Evolutionary conservation across 164 flowering plant genomes (phyloP), one percentile per base, ranked within the genome.

Genomic region (Echeveria elegans): DNA sequence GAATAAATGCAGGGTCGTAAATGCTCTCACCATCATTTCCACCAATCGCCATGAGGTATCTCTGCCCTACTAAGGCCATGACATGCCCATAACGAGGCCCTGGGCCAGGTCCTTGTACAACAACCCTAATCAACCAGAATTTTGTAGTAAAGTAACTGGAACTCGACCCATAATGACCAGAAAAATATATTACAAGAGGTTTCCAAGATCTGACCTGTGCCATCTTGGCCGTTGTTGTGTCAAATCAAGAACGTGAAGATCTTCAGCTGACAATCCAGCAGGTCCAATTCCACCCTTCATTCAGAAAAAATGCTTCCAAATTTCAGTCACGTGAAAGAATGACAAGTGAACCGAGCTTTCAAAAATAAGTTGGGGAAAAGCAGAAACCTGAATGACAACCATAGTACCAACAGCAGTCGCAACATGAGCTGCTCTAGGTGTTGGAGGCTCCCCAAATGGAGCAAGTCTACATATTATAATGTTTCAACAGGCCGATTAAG

Each of bases 51-150:
- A 95, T 84, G 47, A 95, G 90, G 83, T 92, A 95, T 72, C 99
- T 80, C 80, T 95, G 97, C 56, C 99, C 99, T 56, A 95, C 99
- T 78, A 95, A 76, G 72, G 97, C 99, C 99, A 95, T 95, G 30
- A 90, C 99, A 80, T 95, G 99, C 67, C 99, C 99, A 81, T 95
- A 95, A 63, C 99, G 94, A 53, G 99, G 97, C 69, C 99, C 99
- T 45, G 99, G 99, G 16, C 99, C 97, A 70, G 97, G 97, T 67
- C 99, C 97, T 82, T 92, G 99, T 58, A 92, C 97, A 70, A 87
- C 97, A 65, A 95, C 97, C 82, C 97, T 95, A 71, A 67, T 66
- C 24, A 67, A 69, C n/a, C 32, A 12, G 47, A 68, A 63, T 2
- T 15, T 4, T 24, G 29, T 26, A 23, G 43, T 68, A 65, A 65